phyloP scores from a whole-genome alignment of 257 asterid species.

The Pogostemon cablin region DNA sequence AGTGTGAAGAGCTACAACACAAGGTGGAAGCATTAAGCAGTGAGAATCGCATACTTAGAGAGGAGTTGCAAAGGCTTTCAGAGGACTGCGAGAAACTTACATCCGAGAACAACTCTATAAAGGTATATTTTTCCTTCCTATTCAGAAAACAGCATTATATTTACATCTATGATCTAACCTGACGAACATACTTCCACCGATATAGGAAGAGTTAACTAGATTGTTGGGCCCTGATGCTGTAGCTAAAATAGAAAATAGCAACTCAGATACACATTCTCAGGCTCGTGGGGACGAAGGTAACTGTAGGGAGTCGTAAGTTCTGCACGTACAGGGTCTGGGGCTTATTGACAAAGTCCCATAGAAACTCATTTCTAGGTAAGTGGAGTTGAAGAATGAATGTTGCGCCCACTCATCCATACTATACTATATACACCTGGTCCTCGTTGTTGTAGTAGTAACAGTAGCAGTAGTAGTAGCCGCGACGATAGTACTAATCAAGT shows the following conservation, averaged over 20 bases:
- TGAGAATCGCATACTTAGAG: slow-evolving; percentile 68
- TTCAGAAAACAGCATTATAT: too few species aligned
- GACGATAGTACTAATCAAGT: slow-evolving; percentile 26
- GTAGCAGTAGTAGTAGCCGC: neutral
- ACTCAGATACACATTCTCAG: slow-evolving; percentile 39
- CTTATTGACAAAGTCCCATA: neutral
- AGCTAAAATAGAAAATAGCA: slow-evolving; percentile 52
- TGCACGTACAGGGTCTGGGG: neutral
- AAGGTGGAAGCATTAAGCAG: slow-evolving; percentile 66
- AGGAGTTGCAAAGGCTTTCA: slow-evolving; percentile 71
- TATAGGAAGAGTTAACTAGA: slow-evolving; percentile 72
- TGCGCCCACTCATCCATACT: slow-evolving; percentile 35
- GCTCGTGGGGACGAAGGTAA: slow-evolving; percentile 54
- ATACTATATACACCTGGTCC: slow-evolving; percentile 2
- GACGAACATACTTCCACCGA: slow-evolving; percentile 15
- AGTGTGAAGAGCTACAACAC: slow-evolving; percentile 83
- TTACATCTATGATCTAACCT: too few species aligned
- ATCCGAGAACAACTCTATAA: slow-evolving; percentile 65
- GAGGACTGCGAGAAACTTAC: slow-evolving; percentile 83
- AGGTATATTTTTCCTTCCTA: slow-evolving; percentile 40
- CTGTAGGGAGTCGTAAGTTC: slow-evolving; percentile 36
- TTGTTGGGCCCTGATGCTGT: slow-evolving; percentile 65
- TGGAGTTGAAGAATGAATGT: slow-evolving; percentile 22
- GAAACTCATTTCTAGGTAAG: slow-evolving; percentile 29
- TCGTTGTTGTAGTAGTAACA: neutral